A percentile compares a stretch with the other conserved stretches of the same genome.
Evolutionary conservation across 257 asterid species (phyloP).

Genomic region (Rubia yunnanensis): DNA sequence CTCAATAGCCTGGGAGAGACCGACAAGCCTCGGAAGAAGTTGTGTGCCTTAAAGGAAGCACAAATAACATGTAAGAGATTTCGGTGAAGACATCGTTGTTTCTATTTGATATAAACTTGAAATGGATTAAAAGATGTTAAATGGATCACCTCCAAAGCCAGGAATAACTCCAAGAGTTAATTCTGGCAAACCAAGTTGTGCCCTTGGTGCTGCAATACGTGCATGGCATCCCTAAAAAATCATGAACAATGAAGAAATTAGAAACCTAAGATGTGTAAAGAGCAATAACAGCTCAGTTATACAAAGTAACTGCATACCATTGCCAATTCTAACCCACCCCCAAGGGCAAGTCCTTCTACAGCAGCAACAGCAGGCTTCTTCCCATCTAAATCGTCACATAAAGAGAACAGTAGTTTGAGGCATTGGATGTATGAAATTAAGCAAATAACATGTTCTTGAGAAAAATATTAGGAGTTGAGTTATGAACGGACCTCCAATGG

Average conservation of each 20-base stretch:
- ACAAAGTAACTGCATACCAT: slow-evolving; percentile 46
- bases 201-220: slow-evolving; percentile 75
- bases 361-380: slow-evolving; percentile 95
- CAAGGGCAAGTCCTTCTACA: slow-evolving; percentile 89
- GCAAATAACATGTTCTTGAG: background rate
- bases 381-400: slow-evolving; percentile 44
- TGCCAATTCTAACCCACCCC: slow-evolving; percentile 94
- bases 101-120: background rate
- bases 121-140: slow-evolving; percentile 10
- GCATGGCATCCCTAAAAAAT: slow-evolving; percentile 78
- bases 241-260: slow-evolving; percentile 8
- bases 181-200: slow-evolving; percentile 91
- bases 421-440: slow-evolving; percentile 6
- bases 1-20: slow-evolving; percentile 78
- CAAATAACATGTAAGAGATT: background rate
- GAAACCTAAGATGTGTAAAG: background rate
- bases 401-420: slow-evolving; percentile 13
- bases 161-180: slow-evolving; percentile 93
- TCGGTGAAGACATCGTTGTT: background rate
- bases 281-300: background rate
- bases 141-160: slow-evolving; percentile 78
- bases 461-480: slow-evolving; percentile 2
- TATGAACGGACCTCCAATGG: slow-evolving; percentile 58
- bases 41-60: slow-evolving; percentile 65
- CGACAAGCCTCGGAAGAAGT: slow-evolving; percentile 92